Evolutionary conservation across 2,329 filamentous ascomycete species (phyloP), one percentile per base, ranked within the genome.

Genomic region (Botrytis sinoallii): DNA sequence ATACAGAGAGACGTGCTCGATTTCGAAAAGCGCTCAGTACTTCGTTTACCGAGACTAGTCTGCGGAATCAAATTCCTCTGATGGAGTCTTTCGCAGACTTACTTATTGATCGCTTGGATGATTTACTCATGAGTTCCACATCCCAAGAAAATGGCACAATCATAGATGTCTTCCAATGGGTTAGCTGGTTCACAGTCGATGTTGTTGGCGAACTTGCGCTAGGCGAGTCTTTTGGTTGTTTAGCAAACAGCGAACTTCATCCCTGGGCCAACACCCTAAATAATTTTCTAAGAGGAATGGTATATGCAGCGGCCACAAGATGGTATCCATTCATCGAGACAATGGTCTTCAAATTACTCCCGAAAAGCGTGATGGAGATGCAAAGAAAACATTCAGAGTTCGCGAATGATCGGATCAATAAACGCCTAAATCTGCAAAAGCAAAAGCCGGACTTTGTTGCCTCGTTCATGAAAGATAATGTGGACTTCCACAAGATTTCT

Each of bases 171-270:
- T 29, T 68, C 2, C 29, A 73, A 20, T 78, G 77, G 76, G 76
- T 76, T 57, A 76, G 77, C 52, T 79, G 74, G 61, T 79, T 79
- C 67, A 64, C 70, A n/a, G 79, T 79, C 52, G 79, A 79, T 73
- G 72, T 78, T 14, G 77, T 80, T 75, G 77, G 77, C 18, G 76
- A 78, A 18, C 73, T 79, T 55, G 77, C 76, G 1, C 77, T 79
- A 57, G 76, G 78, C 0, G 73, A 77, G 25, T 76, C 75, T 1
- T 79, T 78, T 69, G 73, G 76, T 7, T 55, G 29, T 25, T 32
- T 57, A 7, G 44, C 32, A n/a, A 35, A 57, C 10, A 55, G 18
- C 8, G 10, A 52, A 18, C n/a, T 52, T 48, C 32, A 68, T 55
- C 32, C 32, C 22, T 52, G 65, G 32, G 18, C 38, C 4, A 38